phyloP scores from a whole-genome alignment of 148 eudicot genomes.

The Drosera capensis region DNA sequence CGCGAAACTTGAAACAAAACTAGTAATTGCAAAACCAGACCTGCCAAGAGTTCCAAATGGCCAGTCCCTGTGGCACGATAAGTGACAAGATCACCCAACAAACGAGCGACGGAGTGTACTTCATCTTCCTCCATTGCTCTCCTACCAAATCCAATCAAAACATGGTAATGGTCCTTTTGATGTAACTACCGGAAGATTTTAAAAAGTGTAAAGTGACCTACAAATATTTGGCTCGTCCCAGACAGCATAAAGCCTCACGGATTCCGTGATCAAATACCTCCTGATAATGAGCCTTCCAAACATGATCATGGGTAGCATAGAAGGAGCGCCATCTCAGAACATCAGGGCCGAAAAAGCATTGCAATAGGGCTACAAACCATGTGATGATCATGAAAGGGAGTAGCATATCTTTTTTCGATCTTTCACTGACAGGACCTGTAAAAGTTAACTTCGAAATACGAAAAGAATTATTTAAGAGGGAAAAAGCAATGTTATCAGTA shows the following conservation, averaged over 20 bases:
- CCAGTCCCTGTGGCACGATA: slow-evolving; percentile 75
- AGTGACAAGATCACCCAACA: slow-evolving; percentile 65
- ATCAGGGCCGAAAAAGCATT: slow-evolving; percentile 57
- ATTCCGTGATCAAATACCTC: slow-evolving; percentile 80
- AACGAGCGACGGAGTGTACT: slow-evolving; percentile 60
- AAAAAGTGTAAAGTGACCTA: slow-evolving; percentile 18
- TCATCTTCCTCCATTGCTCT: slow-evolving; percentile 54
- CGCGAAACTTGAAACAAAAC: no score
- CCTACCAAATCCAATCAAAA: slow-evolving; percentile 19
- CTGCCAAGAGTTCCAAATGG: slow-evolving; percentile 74
- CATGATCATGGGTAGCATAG: slow-evolving; percentile 48
- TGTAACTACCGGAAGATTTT: neutral
- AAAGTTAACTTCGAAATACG: slow-evolving; percentile 1
- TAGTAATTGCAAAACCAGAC: slow-evolving; percentile 18
- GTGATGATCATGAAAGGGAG: slow-evolving; percentile 27
- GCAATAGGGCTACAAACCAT: slow-evolving; percentile 34
- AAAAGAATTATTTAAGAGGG: no score
- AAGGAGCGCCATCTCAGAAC: slow-evolving; percentile 73
- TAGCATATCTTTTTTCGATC: slow-evolving; percentile 32
- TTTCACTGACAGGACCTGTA: slow-evolving; percentile 24
- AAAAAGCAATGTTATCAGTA: no score
- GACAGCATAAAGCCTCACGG: slow-evolving; percentile 79
- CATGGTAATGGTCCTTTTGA: neutral
- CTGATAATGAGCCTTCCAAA: slow-evolving; percentile 71
- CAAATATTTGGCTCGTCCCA: slow-evolving; percentile 76